A percentile compares a stretch with the other conserved stretches of the same genome.
Evolutionary conservation across 164 flowering plant species (phyloP).

Genomic region (Stephania cephalantha): DNA sequence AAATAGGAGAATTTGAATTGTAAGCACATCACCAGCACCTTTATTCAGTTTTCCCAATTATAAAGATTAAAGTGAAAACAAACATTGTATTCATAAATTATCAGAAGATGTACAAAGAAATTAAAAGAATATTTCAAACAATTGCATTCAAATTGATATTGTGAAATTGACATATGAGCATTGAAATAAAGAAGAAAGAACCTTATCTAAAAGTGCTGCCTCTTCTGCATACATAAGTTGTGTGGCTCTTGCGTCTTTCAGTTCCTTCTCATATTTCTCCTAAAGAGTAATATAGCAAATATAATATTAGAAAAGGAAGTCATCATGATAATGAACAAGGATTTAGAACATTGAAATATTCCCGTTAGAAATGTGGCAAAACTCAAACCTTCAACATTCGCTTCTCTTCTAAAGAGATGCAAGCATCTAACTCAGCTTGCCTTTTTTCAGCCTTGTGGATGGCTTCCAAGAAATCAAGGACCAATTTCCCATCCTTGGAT

Average conservation of each 20-base stretch:
- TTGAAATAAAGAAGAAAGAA: conserved; percentile 13
- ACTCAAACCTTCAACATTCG: conserved; percentile 62
- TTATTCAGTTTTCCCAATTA: background rate
- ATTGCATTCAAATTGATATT: background rate
- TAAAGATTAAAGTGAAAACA: background rate
- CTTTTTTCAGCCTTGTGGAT: conserved; percentile 87
- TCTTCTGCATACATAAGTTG: conserved; percentile 97
- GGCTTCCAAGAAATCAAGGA: conserved; percentile 82
- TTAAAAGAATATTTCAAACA: background rate
- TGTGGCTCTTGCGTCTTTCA: conserved; percentile 86
- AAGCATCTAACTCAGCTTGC: conserved; percentile 88
- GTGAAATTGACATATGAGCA: background rate
- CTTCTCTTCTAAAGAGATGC: conserved; percentile 61
- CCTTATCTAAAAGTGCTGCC: conserved; percentile 89
- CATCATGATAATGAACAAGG: background rate
- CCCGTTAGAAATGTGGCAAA: background rate
- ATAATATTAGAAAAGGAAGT: background rate
- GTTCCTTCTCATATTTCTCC: conserved; percentile 83
- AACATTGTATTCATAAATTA: background rate
- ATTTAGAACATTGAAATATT: background rate
- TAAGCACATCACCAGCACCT: background rate
- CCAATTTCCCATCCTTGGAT: conserved; percentile 65
- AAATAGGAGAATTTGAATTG: background rate
- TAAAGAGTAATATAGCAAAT: conserved; percentile 15
- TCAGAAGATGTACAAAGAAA: background rate